Evolutionary conservation across 1,284 basidiomycete genomes (phyloP), one percentile per base, ranked within the genome.

Genomic region (Rhodotorula sp.): DNA sequence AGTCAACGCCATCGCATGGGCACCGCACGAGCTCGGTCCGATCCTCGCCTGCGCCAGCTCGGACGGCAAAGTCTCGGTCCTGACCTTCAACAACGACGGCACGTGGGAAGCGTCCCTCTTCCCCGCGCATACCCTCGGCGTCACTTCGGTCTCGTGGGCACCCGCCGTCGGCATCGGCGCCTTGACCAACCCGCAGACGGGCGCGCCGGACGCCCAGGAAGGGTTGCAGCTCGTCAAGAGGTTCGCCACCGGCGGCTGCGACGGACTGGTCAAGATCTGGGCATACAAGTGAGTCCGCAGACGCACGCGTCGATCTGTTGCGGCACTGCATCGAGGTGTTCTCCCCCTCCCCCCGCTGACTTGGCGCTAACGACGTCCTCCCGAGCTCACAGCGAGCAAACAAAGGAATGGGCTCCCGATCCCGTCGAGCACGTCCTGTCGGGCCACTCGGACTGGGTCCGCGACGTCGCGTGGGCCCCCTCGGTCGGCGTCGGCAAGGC

Each of bases 1-100:
- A 93, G 96, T 98, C 70, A 99, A 99, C 83, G 95, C 95, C 1
- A 91, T 99, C 52, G 92, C 93, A 0, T 99, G 97, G 96, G 95
- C 96, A 48, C 94, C 97, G 1, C 93, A 97, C 78, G 96, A 98
- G 81, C 87, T 98, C 20, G 96, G 97, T 66, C 93, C 97, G 0
- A 95, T 97, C 77, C 87, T 99, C 59, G 95, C 94, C 1, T 99
- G 96, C 79, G 96, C 96, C 1, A 96, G 92, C n/a, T 97, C 93
- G 4, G 96, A 99, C 81, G 96, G 96, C 75, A 97, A 97, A 81
- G 88, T 99, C 64, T 98, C 96, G 14, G 94, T 99, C 39, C 85
- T 99, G 71, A 93, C 91, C 12, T 99, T 99, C 86, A 96, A 97
- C 87, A 92, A 96, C 80, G 96, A 98, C 80, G 95, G 96, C 62